A percentile compares a stretch with the other conserved stretches of the same genome.
phyloP scores from a whole-genome alignment of 768 basidiomycete species.

The Trametes maxima region DNA sequence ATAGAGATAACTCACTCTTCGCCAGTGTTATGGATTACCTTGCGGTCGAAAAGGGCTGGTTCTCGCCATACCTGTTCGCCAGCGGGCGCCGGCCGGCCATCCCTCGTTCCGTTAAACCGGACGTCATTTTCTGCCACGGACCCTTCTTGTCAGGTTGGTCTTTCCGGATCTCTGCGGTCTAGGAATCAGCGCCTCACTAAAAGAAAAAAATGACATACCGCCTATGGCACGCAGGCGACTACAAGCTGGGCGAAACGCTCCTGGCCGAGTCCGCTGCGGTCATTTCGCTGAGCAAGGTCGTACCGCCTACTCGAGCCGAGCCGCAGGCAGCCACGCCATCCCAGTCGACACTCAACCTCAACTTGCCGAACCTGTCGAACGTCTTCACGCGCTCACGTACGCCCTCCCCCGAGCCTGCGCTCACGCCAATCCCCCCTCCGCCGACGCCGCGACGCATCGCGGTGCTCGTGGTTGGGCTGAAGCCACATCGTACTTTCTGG shows the following conservation, averaged over 20 bases:
- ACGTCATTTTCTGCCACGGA: slow-evolving; percentile 65
- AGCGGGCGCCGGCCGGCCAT: slow-evolving; percentile 61
- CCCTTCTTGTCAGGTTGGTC: slow-evolving; percentile 57
- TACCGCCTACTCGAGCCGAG: slow-evolving; percentile 9
- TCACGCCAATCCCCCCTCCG: slow-evolving; percentile 44
- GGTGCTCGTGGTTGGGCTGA: slow-evolving; percentile 56
- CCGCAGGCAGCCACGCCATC: slow-evolving; percentile 16
- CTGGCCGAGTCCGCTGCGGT: slow-evolving; percentile 57
- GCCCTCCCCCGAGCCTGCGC: slow-evolving; percentile 50
- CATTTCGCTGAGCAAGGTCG: slow-evolving; percentile 44
- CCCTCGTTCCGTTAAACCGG: slow-evolving; percentile 63
- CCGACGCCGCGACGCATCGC: slow-evolving; percentile 58
- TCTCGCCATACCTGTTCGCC: slow-evolving; percentile 66
- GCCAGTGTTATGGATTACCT: slow-evolving; percentile 63
- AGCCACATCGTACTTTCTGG: slow-evolving; percentile 64
- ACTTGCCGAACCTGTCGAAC: slow-evolving; percentile 44
- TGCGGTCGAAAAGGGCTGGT: slow-evolving; percentile 68
- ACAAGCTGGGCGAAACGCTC: slow-evolving; percentile 58
- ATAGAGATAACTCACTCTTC: slow-evolving; percentile 59
- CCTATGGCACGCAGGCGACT: slow-evolving; percentile 49
- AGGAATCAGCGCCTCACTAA: neutral
- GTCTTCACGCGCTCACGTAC: slow-evolving; percentile 51
- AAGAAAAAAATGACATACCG: neutral
- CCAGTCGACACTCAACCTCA: slow-evolving; percentile 33
- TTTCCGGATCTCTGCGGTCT: neutral